Evolutionary conservation across 177 flowering plant species (phyloP), one percentile per base, ranked within the genome.

Genomic region (Vitis hybrid): DNA sequence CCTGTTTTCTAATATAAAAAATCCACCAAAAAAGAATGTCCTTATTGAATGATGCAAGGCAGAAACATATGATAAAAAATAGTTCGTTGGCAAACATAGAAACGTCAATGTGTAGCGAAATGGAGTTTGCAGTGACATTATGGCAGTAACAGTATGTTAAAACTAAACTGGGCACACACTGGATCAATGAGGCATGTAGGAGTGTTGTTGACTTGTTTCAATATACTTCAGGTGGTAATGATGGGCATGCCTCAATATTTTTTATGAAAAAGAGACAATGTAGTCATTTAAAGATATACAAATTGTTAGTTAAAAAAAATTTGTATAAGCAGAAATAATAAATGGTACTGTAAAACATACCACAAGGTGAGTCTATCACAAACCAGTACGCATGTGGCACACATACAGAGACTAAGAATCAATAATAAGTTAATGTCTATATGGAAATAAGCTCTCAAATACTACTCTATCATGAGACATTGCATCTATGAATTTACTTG

Each of bases 181-280:
- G 19, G 19, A 19, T 19, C 19, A 19, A 19, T 1, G 19, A 19
- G 19, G 19, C 19, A 19, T 19, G 19, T 19, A 19, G 19, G 19
- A 19, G 19, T 19, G 19, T 19, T 19, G 19, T 19, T 19, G 19
- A 19, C 19, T 19, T 19, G 19, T 19, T 19, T 19, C 19, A 19
- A 19, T 19, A 19, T 19, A 19, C 19, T 19, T 19, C 19, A 19
- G 19, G 19, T 19, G 19, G 19, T 19, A 19, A 19, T 19, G 19
- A 19, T 19, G 19, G 19, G 19, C 19, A 19, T 19, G 82, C 74
- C 68, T 71, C 87, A 26, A 80, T 76, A 97, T 94, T 65, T 76
- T 67, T 55, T 16, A 29, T 65, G 50, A 45, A 12, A 29, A 67
- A 48, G 22, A 65, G 9, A 34, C 31, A 75, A 12, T 10, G 48